phyloP scores from a whole-genome alignment of 192 early-diverging fungal species.

The Podila clonocystis region DNA sequence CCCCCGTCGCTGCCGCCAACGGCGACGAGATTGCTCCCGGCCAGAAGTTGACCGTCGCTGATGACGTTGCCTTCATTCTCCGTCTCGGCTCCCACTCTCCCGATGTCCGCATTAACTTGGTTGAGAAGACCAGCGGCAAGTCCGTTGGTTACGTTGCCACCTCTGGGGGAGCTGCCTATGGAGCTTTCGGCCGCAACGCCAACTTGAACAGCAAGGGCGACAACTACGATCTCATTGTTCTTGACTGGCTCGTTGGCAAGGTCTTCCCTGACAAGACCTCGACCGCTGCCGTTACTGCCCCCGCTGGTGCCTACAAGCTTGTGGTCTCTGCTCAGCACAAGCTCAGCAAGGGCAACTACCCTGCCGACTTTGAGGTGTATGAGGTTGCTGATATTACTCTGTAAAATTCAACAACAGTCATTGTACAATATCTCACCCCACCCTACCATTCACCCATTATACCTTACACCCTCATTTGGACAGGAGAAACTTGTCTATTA shows the following conservation, averaged over 20 bases:
- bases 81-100: slow-evolving; percentile 1
- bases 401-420: neutral
- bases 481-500: too few relatives aligned
- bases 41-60: neutral
- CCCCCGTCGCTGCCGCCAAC: slow-evolving; percentile 4
- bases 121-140: slow-evolving; percentile 3
- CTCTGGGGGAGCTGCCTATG: neutral
- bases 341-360: slow-evolving; percentile 30
- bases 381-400: slow-evolving; percentile 20
- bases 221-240: neutral
- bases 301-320: slow-evolving; percentile 36
- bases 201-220: slow-evolving; percentile 13
- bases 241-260: slow-evolving; percentile 1
- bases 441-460: neutral
- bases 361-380: slow-evolving; percentile 33
- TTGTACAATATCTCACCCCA: slow-evolving; percentile 41
- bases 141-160: slow-evolving; percentile 23
- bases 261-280: slow-evolving; percentile 7
- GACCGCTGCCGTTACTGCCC: neutral
- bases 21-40: neutral
- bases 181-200: slow-evolving; percentile 11
- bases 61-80: neutral
- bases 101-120: neutral
- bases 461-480: neutral
- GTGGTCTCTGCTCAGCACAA: slow-evolving; percentile 30